Evolutionary conservation across 495 filamentous ascomycete genomes (phyloP).

Genomic region (Lophium mytilinum): DNA sequence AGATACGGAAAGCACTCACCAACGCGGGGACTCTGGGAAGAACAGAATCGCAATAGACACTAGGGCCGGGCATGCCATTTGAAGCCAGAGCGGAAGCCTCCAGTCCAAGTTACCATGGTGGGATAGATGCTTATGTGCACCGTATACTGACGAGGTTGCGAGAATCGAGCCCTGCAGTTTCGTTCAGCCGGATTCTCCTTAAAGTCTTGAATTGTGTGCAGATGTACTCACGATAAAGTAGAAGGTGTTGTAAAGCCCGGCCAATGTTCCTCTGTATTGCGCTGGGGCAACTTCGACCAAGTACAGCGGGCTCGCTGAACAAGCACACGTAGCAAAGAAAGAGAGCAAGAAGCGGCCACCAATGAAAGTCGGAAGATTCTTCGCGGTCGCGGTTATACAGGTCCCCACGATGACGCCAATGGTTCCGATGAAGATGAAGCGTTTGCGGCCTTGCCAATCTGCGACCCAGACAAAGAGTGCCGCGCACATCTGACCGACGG

Average conservation of each 20-base stretch:
- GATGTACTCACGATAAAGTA: constrained; percentile 14
- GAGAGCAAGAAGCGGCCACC: constrained; percentile 16
- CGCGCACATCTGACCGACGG: constrained; percentile 18
- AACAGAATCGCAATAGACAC: constrained; percentile 13
- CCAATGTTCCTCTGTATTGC: constrained; percentile 21
- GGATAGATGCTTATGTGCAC: constrained; percentile 13
- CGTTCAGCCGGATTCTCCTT: not conserved
- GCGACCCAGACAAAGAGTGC: constrained; percentile 21
- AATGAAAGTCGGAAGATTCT: constrained; percentile 15
- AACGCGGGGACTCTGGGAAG: constrained; percentile 53
- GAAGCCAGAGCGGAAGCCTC: constrained; percentile 19
- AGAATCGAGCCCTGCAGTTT: constrained; percentile 15
- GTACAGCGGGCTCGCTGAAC: constrained; percentile 15
- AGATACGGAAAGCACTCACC: constrained; percentile 8
- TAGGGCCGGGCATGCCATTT: constrained; percentile 21
- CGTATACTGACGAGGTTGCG: constrained; percentile 18
- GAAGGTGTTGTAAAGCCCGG: constrained; percentile 25
- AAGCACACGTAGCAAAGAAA: constrained; percentile 14
- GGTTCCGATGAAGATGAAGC: constrained; percentile 18
- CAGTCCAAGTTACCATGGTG: constrained; percentile 18
- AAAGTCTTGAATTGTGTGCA: not conserved
- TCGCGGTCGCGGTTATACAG: constrained; percentile 16
- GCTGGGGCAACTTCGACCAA: constrained; percentile 19
- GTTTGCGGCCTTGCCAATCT: constrained; percentile 16
- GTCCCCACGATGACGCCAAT: constrained; percentile 13